Conservation (phyloP, 202 grass and related monocot species). For the Cymbopogon flexuosus region DNA sequence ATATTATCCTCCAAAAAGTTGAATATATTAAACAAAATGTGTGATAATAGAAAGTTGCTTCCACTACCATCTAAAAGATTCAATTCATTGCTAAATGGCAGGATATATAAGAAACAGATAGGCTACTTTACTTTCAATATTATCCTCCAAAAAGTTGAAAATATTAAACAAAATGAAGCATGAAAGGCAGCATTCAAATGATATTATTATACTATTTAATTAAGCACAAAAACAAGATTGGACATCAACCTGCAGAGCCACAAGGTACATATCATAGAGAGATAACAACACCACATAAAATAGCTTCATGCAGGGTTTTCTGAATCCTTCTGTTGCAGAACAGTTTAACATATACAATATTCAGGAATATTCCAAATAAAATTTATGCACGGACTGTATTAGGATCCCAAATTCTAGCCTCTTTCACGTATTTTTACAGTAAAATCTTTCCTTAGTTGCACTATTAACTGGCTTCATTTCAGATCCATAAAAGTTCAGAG, state of each 20-base stretch:
- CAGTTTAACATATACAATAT: background rate
- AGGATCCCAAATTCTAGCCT: background rate
- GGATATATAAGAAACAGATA: conserved; percentile 15
- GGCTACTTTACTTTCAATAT: background rate
- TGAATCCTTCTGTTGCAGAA: conserved; percentile 16
- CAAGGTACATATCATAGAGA: background rate
- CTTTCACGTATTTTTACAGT: background rate
- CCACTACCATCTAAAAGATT: background rate
- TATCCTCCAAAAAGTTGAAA: background rate
- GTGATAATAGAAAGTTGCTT: conserved; percentile 20
- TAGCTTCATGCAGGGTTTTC: background rate
- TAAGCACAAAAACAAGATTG: conserved; percentile 8
- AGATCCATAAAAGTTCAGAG: background rate
- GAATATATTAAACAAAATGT: background rate
- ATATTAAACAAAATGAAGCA: background rate
- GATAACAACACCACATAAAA: conserved; percentile 15
- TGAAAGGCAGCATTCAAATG: background rate
- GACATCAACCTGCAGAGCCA: conserved; percentile 43
- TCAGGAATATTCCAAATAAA: background rate
- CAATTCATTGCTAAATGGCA: conserved; percentile 30
- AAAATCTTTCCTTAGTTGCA: background rate
- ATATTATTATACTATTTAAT: background rate
- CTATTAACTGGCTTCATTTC: background rate
- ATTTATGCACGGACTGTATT: background rate
- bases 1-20: background rate